Evolutionary conservation across 352 stramenopile genomes (phyloP), one percentile per base, ranked within the genome.

Genomic region (Globisporangium echinulatum): DNA sequence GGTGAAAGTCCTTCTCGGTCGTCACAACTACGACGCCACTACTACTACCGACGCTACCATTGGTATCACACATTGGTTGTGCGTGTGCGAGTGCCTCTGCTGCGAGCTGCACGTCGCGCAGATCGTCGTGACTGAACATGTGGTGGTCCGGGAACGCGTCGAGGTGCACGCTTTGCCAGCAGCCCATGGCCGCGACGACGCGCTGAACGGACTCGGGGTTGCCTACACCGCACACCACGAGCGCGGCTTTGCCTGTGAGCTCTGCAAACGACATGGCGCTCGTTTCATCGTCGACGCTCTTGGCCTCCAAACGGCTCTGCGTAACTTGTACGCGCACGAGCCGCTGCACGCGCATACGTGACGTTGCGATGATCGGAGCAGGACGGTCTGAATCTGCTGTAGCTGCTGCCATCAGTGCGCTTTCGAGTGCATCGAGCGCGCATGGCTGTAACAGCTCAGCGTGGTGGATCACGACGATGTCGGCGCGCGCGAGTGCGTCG

Each of bases 111-210:
- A 87, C 49, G 46, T 80, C 71, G 0, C 49, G 4, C 2, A 85
- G 25, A 42, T 90, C 78, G 4, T 25, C 57, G 19, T 37, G 15
- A 1, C 66, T 67, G 63, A 87, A 90, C 3, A 59, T 64, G 61
- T 88, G 66, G 52, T 90, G 81, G 55, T 90, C 81, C 7, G 78
- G 78, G 57, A 85, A 90, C 13, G 68, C 61, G 65, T 80, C 72
- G 40, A 86, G 49, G 2, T 74, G 42, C 0, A 88, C 63, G 8
- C 49, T 8, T 17, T 39, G 37, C 68, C 71, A 80, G 39, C 59
- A 63, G 17, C 40, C 62, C 59, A 78, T 63, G 2, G 56, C 59
- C 5, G 67, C 49, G n/a, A 90, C 68, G 11, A 83, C 73, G 13
- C 69, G 56, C 11, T 63, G 54, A 3, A 90, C 79, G 2, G 80